Evolutionary conservation across 2,329 filamentous ascomycete species (phyloP), one percentile per base, ranked within the genome.

Genomic region (Ophiognomonia clavigignenti-juglandacearum): DNA sequence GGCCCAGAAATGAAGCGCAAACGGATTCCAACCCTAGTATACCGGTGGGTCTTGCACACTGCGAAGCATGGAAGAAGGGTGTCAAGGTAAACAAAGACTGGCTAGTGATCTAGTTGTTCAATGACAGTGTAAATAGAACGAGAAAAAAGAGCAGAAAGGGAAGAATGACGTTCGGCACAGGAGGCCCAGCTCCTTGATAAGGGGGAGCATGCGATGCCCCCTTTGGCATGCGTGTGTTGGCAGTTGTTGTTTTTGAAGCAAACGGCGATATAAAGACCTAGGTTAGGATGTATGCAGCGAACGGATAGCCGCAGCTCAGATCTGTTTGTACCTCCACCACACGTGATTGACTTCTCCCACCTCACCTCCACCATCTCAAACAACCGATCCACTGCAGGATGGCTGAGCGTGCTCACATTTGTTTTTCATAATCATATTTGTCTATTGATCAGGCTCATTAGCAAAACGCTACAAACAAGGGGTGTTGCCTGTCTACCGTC

Each of bases 251-350:
- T n/a, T n/a, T n/a, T 37, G 45, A 37, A 53, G 47, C 49, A 51
- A 53, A 55, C 45, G 56, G 50, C 54, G 58, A 61, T 55, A 54
- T 65, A 61, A 60, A 62, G 62, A 63, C n/a, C 36, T 45, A 31
- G 26, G 24, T 39, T 22, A 61, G 60, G 62, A 64, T 66, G 55
- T 56, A 59, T 63, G 59, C 62, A 59, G 60, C 47, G 39, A 50
- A 50, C 65, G 64, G 64, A 57, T 66, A 64, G 63, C 56, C 60
- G 64, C 65, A 66, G 59, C 51, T 51, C 52, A 57, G n/a, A n/a
- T n/a, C n/a, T n/a, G 56, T 61, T 55, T 57, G 59, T 58, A 60
- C 62, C 59, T 61, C 64, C 57, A 26, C 10, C 64, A 32, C 64
- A 68, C 64, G 65, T 67, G 63, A 66, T 52, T 50, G 50, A 59